phyloP scores from a whole-genome alignment of 148 eudicot genomes.

The Vaccinium corymbosum region DNA sequence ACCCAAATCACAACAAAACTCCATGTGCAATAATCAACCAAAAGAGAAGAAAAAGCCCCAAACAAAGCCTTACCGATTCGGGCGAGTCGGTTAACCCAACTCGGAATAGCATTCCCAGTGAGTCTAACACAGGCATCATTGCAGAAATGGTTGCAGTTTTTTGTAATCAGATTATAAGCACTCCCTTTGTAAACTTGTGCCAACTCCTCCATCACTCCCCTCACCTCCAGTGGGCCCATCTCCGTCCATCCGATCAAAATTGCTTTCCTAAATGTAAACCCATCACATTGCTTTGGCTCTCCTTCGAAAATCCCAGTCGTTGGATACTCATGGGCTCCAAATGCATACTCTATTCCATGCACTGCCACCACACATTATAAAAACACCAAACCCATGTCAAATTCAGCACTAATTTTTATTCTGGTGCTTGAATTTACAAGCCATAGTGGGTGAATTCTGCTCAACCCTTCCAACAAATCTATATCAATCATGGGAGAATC shows the following conservation, averaged over 20 bases:
- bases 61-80: constrained; percentile 31
- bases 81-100: constrained; percentile 51
- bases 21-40: not conserved
- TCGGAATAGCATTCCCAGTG: constrained; percentile 36
- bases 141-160: constrained; percentile 53
- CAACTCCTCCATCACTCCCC: constrained; percentile 36
- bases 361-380: constrained; percentile 21
- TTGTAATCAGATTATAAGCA: constrained; percentile 41
- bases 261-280: constrained; percentile 39
- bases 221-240: constrained; percentile 27
- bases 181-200: constrained; percentile 31
- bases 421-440: not conserved
- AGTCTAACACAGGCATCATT: constrained; percentile 42
- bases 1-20: not conserved
- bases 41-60: not conserved
- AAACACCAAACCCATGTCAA: not conserved
- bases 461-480: not conserved
- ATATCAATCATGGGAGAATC: not conserved
- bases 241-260: constrained; percentile 48
- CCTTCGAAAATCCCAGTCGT: constrained; percentile 49
- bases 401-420: not conserved
- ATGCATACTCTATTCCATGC: constrained; percentile 46
- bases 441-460: not conserved
- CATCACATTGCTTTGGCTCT: constrained; percentile 42
- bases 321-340: constrained; percentile 44